These are phyloP conservation scores for Marasmius oreades DNA, from an alignment of 1,284 basidiomycete genomes.

Conservation along the genomic window DNA sequence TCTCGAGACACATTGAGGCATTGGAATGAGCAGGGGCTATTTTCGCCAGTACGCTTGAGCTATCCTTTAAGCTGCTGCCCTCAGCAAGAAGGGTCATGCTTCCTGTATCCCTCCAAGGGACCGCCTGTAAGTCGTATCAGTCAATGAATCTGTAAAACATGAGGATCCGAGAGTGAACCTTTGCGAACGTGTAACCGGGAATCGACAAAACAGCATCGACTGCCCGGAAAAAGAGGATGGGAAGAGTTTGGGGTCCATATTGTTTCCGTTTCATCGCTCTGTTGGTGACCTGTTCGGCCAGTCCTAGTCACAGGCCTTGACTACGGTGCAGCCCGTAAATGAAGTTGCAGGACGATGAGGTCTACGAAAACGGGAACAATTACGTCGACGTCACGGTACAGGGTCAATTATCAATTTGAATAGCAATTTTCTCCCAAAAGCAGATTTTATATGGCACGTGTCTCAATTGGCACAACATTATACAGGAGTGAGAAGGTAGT, in stretches of 20 bases:
- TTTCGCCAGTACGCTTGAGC: constrained; percentile 64
- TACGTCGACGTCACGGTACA: too few species aligned
- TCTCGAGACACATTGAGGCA: constrained; percentile 65
- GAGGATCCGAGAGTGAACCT: constrained; percentile 33
- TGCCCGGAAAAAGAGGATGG: constrained; percentile 41
- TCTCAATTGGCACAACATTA: neutral
- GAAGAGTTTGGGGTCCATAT: constrained; percentile 42
- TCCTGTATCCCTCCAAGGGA: constrained; percentile 66
- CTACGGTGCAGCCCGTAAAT: too few species aligned
- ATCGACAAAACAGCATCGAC: constrained; percentile 56
- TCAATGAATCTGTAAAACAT: constrained; percentile 2
- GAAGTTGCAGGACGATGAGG: too few species aligned
- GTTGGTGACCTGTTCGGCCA: neutral
- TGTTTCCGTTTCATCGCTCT: constrained; percentile 37
- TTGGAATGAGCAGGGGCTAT: constrained; percentile 67
- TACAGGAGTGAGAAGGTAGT: neutral
- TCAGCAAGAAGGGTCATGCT: constrained; percentile 65
- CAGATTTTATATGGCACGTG: constrained; percentile 13
- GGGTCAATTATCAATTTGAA: too few species aligned
- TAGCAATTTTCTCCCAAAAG: neutral
- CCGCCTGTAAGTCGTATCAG: constrained; percentile 35
- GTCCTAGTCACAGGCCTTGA: neutral
- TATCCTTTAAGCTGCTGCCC: constrained; percentile 66
- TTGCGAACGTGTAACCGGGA: constrained; percentile 67
- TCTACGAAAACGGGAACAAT: too few species aligned